Evolutionary conservation across 202 grass and related monocot species (phyloP).

Genomic region (Brachypodium distachyon): DNA sequence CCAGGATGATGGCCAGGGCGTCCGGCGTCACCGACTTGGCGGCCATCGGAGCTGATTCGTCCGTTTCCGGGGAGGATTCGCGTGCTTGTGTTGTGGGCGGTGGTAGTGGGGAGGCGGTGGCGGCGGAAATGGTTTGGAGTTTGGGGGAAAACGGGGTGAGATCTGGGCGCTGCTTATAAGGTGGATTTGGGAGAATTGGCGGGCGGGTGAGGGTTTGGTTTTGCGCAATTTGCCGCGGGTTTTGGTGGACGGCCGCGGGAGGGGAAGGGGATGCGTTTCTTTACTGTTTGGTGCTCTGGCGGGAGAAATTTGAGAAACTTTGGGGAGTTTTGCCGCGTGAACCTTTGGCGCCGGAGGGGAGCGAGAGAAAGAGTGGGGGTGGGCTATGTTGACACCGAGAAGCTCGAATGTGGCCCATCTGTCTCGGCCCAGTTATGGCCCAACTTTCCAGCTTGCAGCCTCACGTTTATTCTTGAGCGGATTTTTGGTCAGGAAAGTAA

Average conservation of each 20-base stretch:
- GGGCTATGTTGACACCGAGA: neutral
- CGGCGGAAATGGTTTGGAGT: conserved; percentile 5
- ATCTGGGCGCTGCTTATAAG: conserved; percentile 25
- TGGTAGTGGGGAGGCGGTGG: neutral
- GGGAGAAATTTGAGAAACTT: conserved; percentile 29
- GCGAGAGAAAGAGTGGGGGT: neutral
- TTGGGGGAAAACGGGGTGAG: neutral
- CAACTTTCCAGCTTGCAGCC: too few species aligned
- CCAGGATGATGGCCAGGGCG: conserved; percentile 46
- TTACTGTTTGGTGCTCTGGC: conserved; percentile 24
- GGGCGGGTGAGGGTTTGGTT: neutral
- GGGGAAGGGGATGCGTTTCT: conserved; percentile 9
- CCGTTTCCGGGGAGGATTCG: neutral
- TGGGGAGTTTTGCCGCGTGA: too few species aligned
- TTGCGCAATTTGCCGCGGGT: neutral
- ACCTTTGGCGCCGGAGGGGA: conserved; percentile 24
- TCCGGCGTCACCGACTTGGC: conserved; percentile 35
- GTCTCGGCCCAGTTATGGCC: neutral
- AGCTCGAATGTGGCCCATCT: neutral
- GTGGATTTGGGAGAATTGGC: neutral
- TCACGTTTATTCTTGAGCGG: too few species aligned
- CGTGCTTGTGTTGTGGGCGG: neutral
- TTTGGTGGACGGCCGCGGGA: conserved; percentile 12
- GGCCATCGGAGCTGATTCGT: conserved; percentile 17
- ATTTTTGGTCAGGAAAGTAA: too few species aligned